Conservation (phyloP, 2,329 filamentous ascomycete genomes). For the Cyphellophora attinorum region DNA sequence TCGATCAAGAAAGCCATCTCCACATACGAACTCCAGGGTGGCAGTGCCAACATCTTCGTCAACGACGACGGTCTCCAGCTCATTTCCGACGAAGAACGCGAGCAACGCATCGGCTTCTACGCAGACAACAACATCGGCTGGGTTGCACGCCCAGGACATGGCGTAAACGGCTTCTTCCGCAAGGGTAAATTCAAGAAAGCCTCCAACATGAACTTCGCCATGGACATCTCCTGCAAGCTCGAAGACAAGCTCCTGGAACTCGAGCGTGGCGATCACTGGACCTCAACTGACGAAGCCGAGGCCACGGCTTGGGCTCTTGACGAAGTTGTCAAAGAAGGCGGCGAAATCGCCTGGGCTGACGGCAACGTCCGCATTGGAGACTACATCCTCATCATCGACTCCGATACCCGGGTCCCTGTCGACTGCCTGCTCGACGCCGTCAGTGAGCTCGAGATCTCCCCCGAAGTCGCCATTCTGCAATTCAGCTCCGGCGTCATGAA, state of each 20-base stretch:
- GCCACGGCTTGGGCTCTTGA: constrained; percentile 22
- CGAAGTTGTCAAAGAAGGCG: constrained; percentile 43
- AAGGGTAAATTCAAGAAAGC: constrained; percentile 64
- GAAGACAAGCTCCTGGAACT: constrained; percentile 44
- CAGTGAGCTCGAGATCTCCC: constrained; percentile 60
- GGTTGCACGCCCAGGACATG: constrained; percentile 40
- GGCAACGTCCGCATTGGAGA: constrained; percentile 80
- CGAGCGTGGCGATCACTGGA: constrained; percentile 23
- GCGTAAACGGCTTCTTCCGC: constrained; percentile 30
- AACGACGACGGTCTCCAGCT: constrained; percentile 31
- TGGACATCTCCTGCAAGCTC: constrained; percentile 52
- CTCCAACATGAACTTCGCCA: constrained; percentile 66
- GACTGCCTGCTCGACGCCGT: constrained; percentile 63
- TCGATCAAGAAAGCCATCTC: constrained; percentile 50
- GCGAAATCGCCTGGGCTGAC: constrained; percentile 49
- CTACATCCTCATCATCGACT: constrained; percentile 62
- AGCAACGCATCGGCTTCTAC: constrained; percentile 38
- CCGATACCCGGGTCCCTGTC: constrained; percentile 57
- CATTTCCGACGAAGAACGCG: constrained; percentile 30
- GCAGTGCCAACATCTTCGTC: constrained; percentile 27
- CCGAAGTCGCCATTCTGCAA: constrained; percentile 62
- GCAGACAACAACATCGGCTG: constrained; percentile 41
- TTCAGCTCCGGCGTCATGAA: constrained; percentile 70
- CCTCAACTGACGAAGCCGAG: constrained; percentile 38
- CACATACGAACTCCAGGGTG: constrained; percentile 49